Evolutionary conservation across 495 filamentous ascomycete genomes (phyloP).

Genomic region (Penicillium fimorum): DNA sequence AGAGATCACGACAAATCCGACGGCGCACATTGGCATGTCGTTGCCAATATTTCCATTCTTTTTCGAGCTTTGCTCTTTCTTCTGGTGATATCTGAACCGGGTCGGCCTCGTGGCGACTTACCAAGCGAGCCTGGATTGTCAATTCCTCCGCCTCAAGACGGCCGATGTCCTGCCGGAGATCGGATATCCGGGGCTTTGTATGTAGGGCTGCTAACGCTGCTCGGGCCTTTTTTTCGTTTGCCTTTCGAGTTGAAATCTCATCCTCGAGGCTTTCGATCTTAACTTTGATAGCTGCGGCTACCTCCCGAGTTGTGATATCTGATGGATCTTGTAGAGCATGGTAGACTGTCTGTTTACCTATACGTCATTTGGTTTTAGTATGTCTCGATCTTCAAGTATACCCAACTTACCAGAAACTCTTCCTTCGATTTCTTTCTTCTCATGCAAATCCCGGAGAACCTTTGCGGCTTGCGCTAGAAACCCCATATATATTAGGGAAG

Average conservation of each 20-base stretch:
- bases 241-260: slow-evolving; percentile 47
- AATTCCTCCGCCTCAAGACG: slow-evolving; percentile 48
- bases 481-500: slow-evolving; percentile 8
- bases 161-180: slow-evolving; percentile 47
- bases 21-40: slow-evolving; percentile 43
- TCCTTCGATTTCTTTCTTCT: slow-evolving; percentile 57
- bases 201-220: slow-evolving; percentile 48
- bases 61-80: slow-evolving; percentile 48
- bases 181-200: slow-evolving; percentile 50
- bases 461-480: slow-evolving; percentile 57
- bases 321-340: slow-evolving; percentile 55
- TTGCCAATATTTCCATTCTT: slow-evolving; percentile 53
- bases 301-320: slow-evolving; percentile 44
- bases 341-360: slow-evolving; percentile 65
- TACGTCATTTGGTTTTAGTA: neutral
- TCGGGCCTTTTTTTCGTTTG: slow-evolving; percentile 51
- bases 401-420: slow-evolving; percentile 49
- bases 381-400: neutral
- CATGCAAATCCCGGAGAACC: slow-evolving; percentile 60
- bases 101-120: slow-evolving; percentile 27
- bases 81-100: slow-evolving; percentile 41
- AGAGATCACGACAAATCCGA: slow-evolving; percentile 53
- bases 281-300: slow-evolving; percentile 46
- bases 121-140: slow-evolving; percentile 40
- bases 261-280: slow-evolving; percentile 51